A percentile compares a stretch with the other conserved stretches of the same genome.
These are phyloP conservation scores for Dactylellina drechsleri DNA, from an alignment of 2,329 filamentous ascomycete genomes.

Conservation along the genomic window DNA sequence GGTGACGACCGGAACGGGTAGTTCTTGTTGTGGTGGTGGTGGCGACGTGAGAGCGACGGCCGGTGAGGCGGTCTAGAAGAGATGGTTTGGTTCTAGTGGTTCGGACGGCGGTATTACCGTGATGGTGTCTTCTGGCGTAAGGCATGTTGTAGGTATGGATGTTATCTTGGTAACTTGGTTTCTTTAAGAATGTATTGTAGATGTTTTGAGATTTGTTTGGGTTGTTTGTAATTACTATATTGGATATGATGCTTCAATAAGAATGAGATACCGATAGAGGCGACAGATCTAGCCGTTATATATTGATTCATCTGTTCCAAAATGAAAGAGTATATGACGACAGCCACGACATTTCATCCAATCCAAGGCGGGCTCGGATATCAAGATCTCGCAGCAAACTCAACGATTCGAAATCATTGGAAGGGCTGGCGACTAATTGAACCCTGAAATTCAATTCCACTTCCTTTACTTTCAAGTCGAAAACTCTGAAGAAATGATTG, in stretches of 20 bases:
- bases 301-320: not conserved
- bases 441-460: not conserved
- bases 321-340: slow-evolving; percentile 30
- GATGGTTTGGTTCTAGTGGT: slow-evolving; percentile 64
- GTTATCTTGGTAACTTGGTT: not conserved
- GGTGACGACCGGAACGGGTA: slow-evolving; percentile 61
- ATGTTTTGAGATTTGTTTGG: slow-evolving; percentile 10
- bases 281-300: slow-evolving; percentile 12
- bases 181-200: not conserved
- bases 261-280: slow-evolving; percentile 1
- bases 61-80: slow-evolving; percentile 68
- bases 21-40: slow-evolving; percentile 64
- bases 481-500: slow-evolving; percentile 15
- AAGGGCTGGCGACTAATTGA: not conserved
- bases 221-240: slow-evolving; percentile 5
- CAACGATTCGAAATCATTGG: not conserved
- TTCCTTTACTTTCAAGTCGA: not conserved
- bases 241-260: slow-evolving; percentile 13
- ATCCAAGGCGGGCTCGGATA: no score
- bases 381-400: no score
- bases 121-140: slow-evolving; percentile 20
- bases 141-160: slow-evolving; percentile 28
- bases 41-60: slow-evolving; percentile 61
- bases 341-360: slow-evolving; percentile 6
- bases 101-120: slow-evolving; percentile 59